Conservation (phyloP, 225 moss, liverwort and hornwort species). For the Asterella californica region DNA sequence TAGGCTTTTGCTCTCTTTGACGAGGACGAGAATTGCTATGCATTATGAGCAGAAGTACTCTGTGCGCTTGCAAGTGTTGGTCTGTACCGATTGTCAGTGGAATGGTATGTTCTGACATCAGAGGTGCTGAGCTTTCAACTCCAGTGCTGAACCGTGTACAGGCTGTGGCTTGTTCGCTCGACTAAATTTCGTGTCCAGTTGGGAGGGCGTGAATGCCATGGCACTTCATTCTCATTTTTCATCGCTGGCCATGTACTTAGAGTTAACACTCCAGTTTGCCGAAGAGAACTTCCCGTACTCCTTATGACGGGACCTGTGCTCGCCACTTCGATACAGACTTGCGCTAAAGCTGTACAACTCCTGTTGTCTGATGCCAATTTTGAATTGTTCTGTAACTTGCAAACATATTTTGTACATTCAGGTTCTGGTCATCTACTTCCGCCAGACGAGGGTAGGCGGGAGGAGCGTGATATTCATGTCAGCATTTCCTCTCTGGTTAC, state of each 20-base stretch:
- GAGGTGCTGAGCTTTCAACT: too few species aligned
- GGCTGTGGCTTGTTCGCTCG: neutral
- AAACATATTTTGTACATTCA: neutral
- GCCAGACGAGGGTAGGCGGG: neutral
- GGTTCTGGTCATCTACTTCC: neutral
- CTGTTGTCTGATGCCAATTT: neutral
- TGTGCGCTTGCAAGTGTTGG: too few species aligned
- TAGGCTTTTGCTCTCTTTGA: too few species aligned
- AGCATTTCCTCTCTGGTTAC: neutral
- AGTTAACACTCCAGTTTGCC: neutral
- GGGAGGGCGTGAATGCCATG: neutral
- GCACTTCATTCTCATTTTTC: neutral
- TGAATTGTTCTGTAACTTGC: neutral
- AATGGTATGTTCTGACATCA: too few species aligned
- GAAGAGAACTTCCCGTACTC: neutral
- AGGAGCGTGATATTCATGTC: neutral
- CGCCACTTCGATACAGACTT: neutral
- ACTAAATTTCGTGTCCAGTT: neutral
- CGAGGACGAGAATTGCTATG: too few species aligned
- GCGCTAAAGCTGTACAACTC: neutral
- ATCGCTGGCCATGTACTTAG: neutral
- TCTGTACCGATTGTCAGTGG: too few species aligned
- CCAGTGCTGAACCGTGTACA: neutral
- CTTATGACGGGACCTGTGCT: neutral
- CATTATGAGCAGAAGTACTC: too few species aligned